Evolutionary conservation across 352 stramenopile genomes (phyloP), one percentile per base, ranked within the genome.

Genomic region (Pythium aristosporum): DNA sequence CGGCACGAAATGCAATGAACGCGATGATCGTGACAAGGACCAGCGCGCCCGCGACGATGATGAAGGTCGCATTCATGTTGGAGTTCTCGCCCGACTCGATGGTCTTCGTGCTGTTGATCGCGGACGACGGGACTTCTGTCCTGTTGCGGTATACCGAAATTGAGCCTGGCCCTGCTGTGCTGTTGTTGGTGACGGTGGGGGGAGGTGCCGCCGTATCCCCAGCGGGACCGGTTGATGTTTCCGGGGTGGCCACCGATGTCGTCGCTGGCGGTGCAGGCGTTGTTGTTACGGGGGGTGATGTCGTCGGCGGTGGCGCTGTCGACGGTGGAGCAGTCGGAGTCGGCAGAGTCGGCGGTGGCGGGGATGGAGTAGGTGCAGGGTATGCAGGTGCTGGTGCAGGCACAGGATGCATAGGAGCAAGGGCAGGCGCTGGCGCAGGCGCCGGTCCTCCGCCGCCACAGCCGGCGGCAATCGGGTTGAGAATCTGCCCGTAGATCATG

Each of bases 401-500:
- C 25, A 28, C 25, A 28, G 25, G 25, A 2, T n/a, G n/a, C n/a
- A n/a, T n/a, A n/a, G n/a, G n/a, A n/a, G n/a, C n/a, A n/a, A n/a
- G n/a, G n/a, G 25, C 25, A 28, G 25, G 25, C 25, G 25, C 25
- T 4, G 25, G 25, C 25, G 25, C 25, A 30, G 25, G 25, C 25
- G 1, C 0, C 25, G 25, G 5, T 30, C 25, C 25, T 2, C 25
- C 18, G 7, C 10, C 28, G 4, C 5, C 25, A 21, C 41, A 52
- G 12, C 23, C 41, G n/a, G 23, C 25, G 2, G 16, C 13, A 42
- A 61, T 61, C 4, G 54, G 54, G 25, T 51, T 30, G 20, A 61
- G 39, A 5, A 61, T 61, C 23, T 61, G 21, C n/a, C 9, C 30
- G 41, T 61, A 61, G 13, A 61, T 2, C 6, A 43, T 42, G 32